A percentile compares a stretch with the other conserved stretches of the same genome.
Conservation (phyloP, 129 eudicot genomes). For the Lonicera japonica region DNA sequence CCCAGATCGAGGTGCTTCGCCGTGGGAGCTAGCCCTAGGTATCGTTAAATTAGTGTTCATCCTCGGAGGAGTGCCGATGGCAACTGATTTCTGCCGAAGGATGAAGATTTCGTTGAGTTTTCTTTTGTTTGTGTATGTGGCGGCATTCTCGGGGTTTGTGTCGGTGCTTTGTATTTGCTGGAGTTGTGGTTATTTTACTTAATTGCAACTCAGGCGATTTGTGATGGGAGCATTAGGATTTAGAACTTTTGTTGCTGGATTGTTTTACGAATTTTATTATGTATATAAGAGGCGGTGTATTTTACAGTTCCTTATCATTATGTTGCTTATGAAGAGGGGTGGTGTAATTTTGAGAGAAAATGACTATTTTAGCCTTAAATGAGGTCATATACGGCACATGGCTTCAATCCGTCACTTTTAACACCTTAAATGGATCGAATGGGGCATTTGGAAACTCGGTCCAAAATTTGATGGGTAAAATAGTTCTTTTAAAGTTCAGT, state of each 20-base stretch:
- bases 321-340: no score
- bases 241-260: slow-evolving; percentile 57
- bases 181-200: no score
- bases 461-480: no score
- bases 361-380: no score
- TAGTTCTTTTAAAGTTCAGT: no score
- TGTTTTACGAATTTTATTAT: slow-evolving; percentile 53
- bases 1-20: slow-evolving; percentile 42
- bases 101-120: slow-evolving; percentile 36
- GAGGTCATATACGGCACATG: no score
- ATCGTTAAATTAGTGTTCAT: slow-evolving; percentile 35
- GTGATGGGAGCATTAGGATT: slow-evolving; percentile 33
- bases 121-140: slow-evolving; percentile 29
- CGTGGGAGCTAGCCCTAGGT: slow-evolving; percentile 32
- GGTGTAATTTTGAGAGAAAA: no score
- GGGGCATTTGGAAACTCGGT: no score
- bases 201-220: neutral
- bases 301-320: slow-evolving; percentile 69
- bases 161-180: slow-evolving; percentile 39
- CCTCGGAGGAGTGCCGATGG: slow-evolving; percentile 27
- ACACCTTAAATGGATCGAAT: no score
- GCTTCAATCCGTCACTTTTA: no score
- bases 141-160: slow-evolving; percentile 38
- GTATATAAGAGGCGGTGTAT: slow-evolving; percentile 54
- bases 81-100: slow-evolving; percentile 31